Evolutionary conservation across 23 red algal species (phyloP), one percentile per base, ranked within the genome.

Genomic region (Gracilariopsis chorda): DNA sequence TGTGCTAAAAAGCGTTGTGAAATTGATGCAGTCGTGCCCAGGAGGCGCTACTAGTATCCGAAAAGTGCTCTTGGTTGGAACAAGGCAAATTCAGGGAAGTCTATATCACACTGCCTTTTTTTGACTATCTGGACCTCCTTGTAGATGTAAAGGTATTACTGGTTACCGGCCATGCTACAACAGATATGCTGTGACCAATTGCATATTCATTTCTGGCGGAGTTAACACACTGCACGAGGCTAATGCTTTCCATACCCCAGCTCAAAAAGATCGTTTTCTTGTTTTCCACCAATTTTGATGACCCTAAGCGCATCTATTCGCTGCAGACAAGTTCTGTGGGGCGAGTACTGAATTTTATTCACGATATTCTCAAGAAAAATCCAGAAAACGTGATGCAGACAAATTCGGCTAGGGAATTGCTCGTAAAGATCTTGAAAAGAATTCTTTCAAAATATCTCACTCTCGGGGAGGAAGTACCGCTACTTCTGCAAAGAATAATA

Each of bases 151-250:
- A 91, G 28, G 92, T 96, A 43, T 93, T 98, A 14, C 45, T 98
- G 4, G 96, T 93, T 28, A 91, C 88, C 19, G 90, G 90, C 1
- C 70, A 87, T 29, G 80, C 81, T 11, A 84, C 90, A 9, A 82
- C 92, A 68, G 96, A 95, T 42, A 75, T 47, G 1, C 76, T 98
- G 8, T 72, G 94, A 28, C 94, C 96, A 6, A 84, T 98, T 58
- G 96, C 93, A 29, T 98, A 98, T 80, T 98, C 93, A 0, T 98
- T 98, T 58, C 79, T 98, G 4, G 96, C 96, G 45, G 96, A 98
- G 72, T 83, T 98, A 48, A 84, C 95, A 3, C 96, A 98, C 74
- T 89, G 87, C 51, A 82, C 95, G 20, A 90, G 96, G 40, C 65
- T 83, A 40, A 64, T 90, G 30, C 56, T 98, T 56, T 85, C 90